phyloP scores from a whole-genome alignment of 148 eudicot genomes.

The Fagopyrum tataricum region DNA sequence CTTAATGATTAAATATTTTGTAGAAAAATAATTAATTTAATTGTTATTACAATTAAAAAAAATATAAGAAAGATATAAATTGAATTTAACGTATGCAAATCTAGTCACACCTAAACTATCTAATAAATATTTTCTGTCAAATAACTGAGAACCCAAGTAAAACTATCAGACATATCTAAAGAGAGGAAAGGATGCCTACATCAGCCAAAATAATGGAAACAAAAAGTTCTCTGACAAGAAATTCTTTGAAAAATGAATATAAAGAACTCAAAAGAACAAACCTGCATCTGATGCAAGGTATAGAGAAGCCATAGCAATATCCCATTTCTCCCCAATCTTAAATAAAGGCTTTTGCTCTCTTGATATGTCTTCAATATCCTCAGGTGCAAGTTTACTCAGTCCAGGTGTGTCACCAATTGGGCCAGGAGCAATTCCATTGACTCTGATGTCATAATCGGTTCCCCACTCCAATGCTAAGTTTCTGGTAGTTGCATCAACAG shows the following conservation, averaged over 20 bases:
- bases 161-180: background rate
- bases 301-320: constrained; percentile 90
- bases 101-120: too few relatives aligned
- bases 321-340: constrained; percentile 94
- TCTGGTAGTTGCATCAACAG: constrained; percentile 89
- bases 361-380: constrained; percentile 44
- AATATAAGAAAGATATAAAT: too few relatives aligned
- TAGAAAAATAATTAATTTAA: too few relatives aligned
- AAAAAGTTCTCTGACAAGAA: background rate
- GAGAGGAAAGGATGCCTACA: background rate
- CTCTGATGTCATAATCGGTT: constrained; percentile 87
- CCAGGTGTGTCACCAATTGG: constrained; percentile 91
- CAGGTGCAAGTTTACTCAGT: constrained; percentile 79
- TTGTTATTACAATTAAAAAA: too few relatives aligned
- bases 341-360: constrained; percentile 61
- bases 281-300: constrained; percentile 93
- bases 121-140: too few relatives aligned
- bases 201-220: background rate
- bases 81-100: too few relatives aligned
- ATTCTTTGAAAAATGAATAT: background rate
- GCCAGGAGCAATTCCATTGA: constrained; percentile 95
- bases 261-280: constrained; percentile 17
- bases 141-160: background rate
- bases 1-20: too few relatives aligned
- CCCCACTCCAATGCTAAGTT: constrained; percentile 98